A percentile compares a stretch with the other conserved stretches of the same genome.
These are phyloP conservation scores for Gossypium rotundifolium DNA, from an alignment of 345 rosid genomes.

Conservation along the genomic window DNA sequence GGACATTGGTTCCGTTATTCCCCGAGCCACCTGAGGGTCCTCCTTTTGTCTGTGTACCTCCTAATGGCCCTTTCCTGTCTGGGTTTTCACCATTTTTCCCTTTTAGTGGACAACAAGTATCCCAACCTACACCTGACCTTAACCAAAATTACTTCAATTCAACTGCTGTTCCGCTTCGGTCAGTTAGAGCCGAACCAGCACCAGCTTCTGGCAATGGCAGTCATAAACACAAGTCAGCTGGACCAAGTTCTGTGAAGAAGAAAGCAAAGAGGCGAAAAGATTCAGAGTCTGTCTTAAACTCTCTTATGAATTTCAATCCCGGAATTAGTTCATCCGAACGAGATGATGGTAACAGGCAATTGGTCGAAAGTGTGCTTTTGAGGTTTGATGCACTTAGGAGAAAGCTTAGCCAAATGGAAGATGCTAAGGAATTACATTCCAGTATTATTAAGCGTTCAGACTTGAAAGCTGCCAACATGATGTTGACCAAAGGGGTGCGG, in stretches of 20 bases:
- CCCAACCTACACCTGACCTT: constrained; percentile 32
- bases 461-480: constrained; percentile 45
- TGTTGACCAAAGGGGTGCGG: constrained; percentile 56
- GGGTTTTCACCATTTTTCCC: constrained; percentile 73
- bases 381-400: constrained; percentile 47
- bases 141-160: constrained; percentile 33
- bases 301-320: constrained; percentile 15
- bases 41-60: constrained; percentile 44
- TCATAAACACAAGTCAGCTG: neutral
- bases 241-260: constrained; percentile 13
- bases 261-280: constrained; percentile 14
- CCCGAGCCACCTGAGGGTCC: constrained; percentile 38
- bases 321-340: constrained; percentile 28
- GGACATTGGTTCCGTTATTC: constrained; percentile 22
- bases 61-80: constrained; percentile 51
- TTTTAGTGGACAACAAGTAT: constrained; percentile 27
- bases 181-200: constrained; percentile 33
- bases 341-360: constrained; percentile 41
- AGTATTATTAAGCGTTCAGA: constrained; percentile 41
- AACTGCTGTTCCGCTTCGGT: constrained; percentile 45
- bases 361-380: constrained; percentile 32
- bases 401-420: constrained; percentile 43
- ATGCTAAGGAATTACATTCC: constrained; percentile 29
- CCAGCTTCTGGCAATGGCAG: constrained; percentile 20
- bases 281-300: neutral